Evolutionary conservation across 2,329 filamentous ascomycete species (phyloP), one percentile per base, ranked within the genome.

Genomic region (Didymella exigua): DNA sequence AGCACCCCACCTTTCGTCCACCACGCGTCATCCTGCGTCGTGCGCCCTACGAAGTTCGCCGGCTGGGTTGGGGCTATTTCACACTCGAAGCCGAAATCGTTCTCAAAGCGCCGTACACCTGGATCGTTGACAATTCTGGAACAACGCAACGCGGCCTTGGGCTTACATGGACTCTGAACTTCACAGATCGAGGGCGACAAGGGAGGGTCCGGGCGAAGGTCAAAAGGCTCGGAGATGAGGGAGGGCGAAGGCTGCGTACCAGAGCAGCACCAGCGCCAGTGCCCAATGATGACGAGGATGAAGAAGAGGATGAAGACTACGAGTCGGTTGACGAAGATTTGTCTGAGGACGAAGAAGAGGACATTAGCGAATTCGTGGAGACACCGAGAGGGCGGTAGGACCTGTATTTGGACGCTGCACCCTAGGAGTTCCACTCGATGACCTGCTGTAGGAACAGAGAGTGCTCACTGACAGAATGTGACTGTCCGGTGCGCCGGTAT

Each of bases 21-120:
- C 68, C 66, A 7, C 65, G 64, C 9, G 48, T 79, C 2, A 63
- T 75, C 3, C 66, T 75, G 9, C 61, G 65, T 18, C 57, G 67
- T 4, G 55, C 74, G 8, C 78, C 78, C 0, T 81, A 76, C 59
- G 71, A 77, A 48, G 69, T 79, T 31, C 54, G 67, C 7, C 68
- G 78, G 2, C 51, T 73, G 0, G 78, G 78, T 3, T 80, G 78
- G 78, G 78, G 78, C 0, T 61, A 51, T 4, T 81, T 81, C 56
- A 70, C 63, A 1, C 67, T 80, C n/a, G 60, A 69, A 11, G 75
- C 73, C 0, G 65, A 71, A 34, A 70, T 80, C 3, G 63, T 79
- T 1, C 64, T 81, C 27, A 79, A 79, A 41, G 67, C 72, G 5
- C 76, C 76, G 1, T 81, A 78, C 47, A 69, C 63, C 5, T 81